phyloP scores from a whole-genome alignment of 768 basidiomycete species.

The Ramaria sp. region DNA sequence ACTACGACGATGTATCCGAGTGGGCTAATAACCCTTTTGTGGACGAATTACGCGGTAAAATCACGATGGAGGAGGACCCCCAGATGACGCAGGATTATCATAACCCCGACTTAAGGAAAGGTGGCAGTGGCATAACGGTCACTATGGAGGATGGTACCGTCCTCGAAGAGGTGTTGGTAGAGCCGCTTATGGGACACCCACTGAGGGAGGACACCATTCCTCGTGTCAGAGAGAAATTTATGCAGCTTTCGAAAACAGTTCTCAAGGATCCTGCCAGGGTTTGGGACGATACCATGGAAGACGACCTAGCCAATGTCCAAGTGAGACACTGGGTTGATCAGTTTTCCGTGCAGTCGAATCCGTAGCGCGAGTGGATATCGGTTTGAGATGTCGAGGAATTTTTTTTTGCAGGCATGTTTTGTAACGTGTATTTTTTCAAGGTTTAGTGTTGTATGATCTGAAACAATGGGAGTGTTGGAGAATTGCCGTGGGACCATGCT shows the following conservation, averaged over 20 bases:
- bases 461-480: too few species aligned
- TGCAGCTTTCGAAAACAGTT: not conserved
- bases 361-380: too few species aligned
- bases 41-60: slow-evolving; percentile 8
- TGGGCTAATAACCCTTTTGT: slow-evolving; percentile 9
- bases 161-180: slow-evolving; percentile 11
- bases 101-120: not conserved
- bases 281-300: slow-evolving; percentile 8
- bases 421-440: too few species aligned
- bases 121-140: slow-evolving; percentile 6
- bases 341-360: too few species aligned
- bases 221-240: slow-evolving; percentile 2
- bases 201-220: slow-evolving; percentile 4
- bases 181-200: slow-evolving; percentile 3
- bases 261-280: slow-evolving; percentile 5
- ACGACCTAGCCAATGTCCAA: not conserved
- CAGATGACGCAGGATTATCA: slow-evolving; percentile 11
- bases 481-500: too few species aligned
- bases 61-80: slow-evolving; percentile 11
- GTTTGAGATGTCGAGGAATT: too few species aligned
- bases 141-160: slow-evolving; percentile 11
- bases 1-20: slow-evolving; percentile 5
- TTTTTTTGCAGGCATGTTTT: too few species aligned
- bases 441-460: too few species aligned
- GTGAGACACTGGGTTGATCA: slow-evolving; percentile 9